Evolutionary conservation across 2,329 filamentous ascomycete species (phyloP).

Genomic region (Exutisphaerella laricina): DNA sequence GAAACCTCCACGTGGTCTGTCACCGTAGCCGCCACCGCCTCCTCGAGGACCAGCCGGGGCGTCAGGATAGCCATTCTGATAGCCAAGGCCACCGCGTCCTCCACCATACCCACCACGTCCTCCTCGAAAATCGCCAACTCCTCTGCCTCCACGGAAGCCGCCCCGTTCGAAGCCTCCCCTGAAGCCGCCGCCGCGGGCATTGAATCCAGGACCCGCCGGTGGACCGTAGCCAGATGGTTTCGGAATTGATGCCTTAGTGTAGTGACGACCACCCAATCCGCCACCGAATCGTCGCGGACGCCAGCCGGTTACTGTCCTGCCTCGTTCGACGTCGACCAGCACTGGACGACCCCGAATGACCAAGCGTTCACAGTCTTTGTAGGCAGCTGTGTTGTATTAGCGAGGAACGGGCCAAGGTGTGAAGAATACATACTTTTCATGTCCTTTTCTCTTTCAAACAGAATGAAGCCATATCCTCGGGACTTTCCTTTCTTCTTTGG

Average conservation of each 20-base stretch:
- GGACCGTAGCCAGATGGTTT: conserved; percentile 54
- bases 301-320: conserved; percentile 90
- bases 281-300: conserved; percentile 86
- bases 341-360: conserved; percentile 88
- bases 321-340: conserved; percentile 92
- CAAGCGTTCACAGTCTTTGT: conserved; percentile 78
- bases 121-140: conserved; percentile 45
- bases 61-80: conserved; percentile 38
- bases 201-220: conserved; percentile 49
- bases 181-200: conserved; percentile 44
- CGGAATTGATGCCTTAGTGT: conserved; percentile 73
- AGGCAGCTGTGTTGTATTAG: conserved; percentile 64
- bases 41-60: conserved; percentile 45
- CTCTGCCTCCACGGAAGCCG: conserved; percentile 48
- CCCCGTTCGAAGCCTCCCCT: conserved; percentile 52
- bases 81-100: conserved; percentile 35
- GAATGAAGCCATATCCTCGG: conserved; percentile 88
- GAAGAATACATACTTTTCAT: conserved; percentile 76
- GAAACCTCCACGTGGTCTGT: conserved; percentile 31
- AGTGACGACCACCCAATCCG: conserved; percentile 84
- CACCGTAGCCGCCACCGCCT: conserved; percentile 30
- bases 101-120: conserved; percentile 37
- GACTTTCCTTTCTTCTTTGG: conserved; percentile 46
- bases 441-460: conserved; percentile 94
- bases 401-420: conserved; percentile 31